Evolutionary conservation across 2,329 filamentous ascomycete genomes (phyloP).

Genomic region (Metarhizium sp.): DNA sequence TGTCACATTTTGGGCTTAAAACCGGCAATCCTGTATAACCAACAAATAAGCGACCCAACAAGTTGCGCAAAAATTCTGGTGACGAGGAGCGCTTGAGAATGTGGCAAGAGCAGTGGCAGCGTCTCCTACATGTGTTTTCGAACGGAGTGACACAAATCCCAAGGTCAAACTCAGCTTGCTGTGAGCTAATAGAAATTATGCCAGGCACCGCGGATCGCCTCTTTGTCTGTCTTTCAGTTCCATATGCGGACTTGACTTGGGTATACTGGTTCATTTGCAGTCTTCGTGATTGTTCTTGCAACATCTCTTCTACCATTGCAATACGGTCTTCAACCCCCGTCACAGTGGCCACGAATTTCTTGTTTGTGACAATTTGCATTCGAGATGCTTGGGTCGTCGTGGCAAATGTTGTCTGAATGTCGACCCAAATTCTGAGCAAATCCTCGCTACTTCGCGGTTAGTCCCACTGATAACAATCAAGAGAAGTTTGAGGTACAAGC

Average conservation of each 20-base stretch:
- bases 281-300: constrained; percentile 12
- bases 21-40: constrained; percentile 18
- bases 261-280: constrained; percentile 14
- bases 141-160: constrained; percentile 1
- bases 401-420: not conserved
- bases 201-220: no score
- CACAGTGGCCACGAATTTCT: no score
- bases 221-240: not conserved
- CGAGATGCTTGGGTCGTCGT: not conserved
- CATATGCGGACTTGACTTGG: constrained; percentile 15
- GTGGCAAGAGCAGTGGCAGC: not conserved
- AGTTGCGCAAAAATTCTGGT: constrained; percentile 11
- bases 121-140: not conserved
- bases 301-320: constrained; percentile 11
- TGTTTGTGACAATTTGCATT: no score
- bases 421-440: constrained; percentile 1
- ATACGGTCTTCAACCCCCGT: no score
- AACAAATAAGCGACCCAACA: constrained; percentile 18
- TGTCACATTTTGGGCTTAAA: constrained; percentile 15
- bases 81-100: constrained; percentile 10
- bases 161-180: not conserved
- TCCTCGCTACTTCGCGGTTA: not conserved
- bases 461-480: not conserved
- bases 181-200: no score
- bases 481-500: not conserved